phyloP scores from a whole-genome alignment of 768 basidiomycete genomes.

The Tylopilus sp. region DNA sequence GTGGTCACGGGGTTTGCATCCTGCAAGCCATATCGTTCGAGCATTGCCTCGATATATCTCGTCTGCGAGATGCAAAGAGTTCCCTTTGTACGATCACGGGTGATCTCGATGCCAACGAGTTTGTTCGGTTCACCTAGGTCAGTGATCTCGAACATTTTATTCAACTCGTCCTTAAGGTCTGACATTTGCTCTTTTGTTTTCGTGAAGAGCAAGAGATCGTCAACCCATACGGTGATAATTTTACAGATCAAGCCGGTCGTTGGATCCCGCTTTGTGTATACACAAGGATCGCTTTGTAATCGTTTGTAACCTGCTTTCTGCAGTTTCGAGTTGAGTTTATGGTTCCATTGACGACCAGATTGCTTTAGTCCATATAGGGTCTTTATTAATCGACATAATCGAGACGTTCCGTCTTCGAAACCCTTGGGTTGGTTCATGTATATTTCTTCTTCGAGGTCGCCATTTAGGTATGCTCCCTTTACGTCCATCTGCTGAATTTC shows the following conservation, averaged over 20 bases:
- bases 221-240: not conserved
- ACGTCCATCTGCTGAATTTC: slow-evolving; percentile 8
- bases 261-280: not conserved
- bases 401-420: slow-evolving; percentile 15
- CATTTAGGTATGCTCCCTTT: not conserved
- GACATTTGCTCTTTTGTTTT: not conserved
- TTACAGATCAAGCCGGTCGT: not conserved
- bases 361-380: not conserved
- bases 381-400: not conserved
- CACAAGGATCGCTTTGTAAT: not conserved
- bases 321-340: not conserved
- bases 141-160: not conserved
- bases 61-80: not conserved
- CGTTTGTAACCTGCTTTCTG: not conserved
- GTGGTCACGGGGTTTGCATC: not conserved
- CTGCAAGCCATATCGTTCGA: not conserved
- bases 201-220: not conserved
- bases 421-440: slow-evolving; percentile 38
- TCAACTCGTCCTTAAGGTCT: not conserved
- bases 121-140: not conserved
- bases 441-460: slow-evolving; percentile 16
- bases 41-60: not conserved
- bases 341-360: not conserved
- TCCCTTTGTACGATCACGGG: not conserved
- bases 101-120: not conserved